Conservation (phyloP, 495 filamentous ascomycete genomes). For the Apiosordaria backusii region DNA sequence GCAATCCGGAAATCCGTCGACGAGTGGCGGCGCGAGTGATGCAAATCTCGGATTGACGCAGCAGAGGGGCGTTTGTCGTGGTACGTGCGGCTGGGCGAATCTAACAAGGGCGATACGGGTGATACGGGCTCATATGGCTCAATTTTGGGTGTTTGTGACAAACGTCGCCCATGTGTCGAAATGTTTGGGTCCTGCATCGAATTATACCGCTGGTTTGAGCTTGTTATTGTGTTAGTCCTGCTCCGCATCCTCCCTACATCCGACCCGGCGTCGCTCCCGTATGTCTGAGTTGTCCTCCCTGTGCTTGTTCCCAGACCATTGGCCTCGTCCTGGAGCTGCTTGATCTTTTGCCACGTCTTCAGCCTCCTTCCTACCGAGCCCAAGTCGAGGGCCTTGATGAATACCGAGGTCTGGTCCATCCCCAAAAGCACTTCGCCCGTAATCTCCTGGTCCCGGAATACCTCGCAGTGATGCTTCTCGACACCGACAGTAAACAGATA, state of each 20-base stretch:
- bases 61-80: slow-evolving; percentile 63
- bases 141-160: slow-evolving; percentile 43
- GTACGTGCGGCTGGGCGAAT: slow-evolving; percentile 52
- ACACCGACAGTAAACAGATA: slow-evolving; percentile 78
- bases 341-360: slow-evolving; percentile 95
- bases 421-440: slow-evolving; percentile 87
- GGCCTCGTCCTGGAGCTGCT: slow-evolving; percentile 80
- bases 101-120: slow-evolving; percentile 47
- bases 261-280: slow-evolving; percentile 53
- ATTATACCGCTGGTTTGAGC: slow-evolving; percentile 57
- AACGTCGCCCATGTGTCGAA: slow-evolving; percentile 40
- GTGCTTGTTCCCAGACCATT: slow-evolving; percentile 37
- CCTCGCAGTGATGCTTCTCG: slow-evolving; percentile 79
- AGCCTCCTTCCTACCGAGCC: slow-evolving; percentile 83
- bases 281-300: slow-evolving; percentile 47
- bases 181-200: slow-evolving; percentile 36
- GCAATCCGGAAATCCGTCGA: slow-evolving; percentile 67
- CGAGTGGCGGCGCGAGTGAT: slow-evolving; percentile 84
- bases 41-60: slow-evolving; percentile 76
- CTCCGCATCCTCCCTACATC: slow-evolving; percentile 45
- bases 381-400: slow-evolving; percentile 92
- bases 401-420: slow-evolving; percentile 89
- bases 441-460: slow-evolving; percentile 96
- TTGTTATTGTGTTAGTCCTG: slow-evolving; percentile 66
- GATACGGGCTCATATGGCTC: slow-evolving; percentile 38